Evolutionary conservation across 129 eudicot genomes (phyloP), one percentile per base, ranked within the genome.

Genomic region (Centella asiatica): DNA sequence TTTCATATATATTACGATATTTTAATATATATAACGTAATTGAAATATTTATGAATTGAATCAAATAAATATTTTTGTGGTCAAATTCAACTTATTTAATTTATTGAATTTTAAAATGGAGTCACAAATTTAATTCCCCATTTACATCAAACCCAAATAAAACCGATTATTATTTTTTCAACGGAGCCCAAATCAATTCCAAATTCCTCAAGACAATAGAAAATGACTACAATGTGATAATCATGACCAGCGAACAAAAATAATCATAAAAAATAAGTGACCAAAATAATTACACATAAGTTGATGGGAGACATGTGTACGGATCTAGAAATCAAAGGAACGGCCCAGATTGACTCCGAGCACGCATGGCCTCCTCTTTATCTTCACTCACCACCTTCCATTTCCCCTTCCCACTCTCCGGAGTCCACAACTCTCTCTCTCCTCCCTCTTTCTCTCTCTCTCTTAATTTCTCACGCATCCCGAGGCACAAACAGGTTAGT

Each of bases 311-410:
- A 8, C 62, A 57, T 0, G 44, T 57, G 62, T 57, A n/a, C 18
- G 4, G 19, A 57, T 57, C 44, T n/a, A 57, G 44, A 57, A 57
- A 57, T 7, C 20, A 5, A 57, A 57, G 17, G 26, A 0, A 19
- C 44, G 62, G 62, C 28, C 44, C 10, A 10, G 62, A 57, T 57
- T 2, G 10, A 57, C 3, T 18, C 13, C 0, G 9, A 32, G 62
- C 44, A 13, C 60, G 36, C n/a, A 22, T 29, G 33, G 12, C 22
- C 0, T 55, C 2, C 15, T 31, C 3, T 57, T 42, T 42, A 42
- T 42, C 47, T 42, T 42, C 62, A 10, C 44, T 57, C 28, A 57
- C 44, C 62, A 57, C 62, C 62, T n/a, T 57, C 12, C 62, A 32
- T 31, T 57, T 14, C 27, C 50, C 2, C 49, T 36, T 49, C 40